A percentile compares a stretch with the other conserved stretches of the same genome.
Conservation (phyloP, 495 filamentous ascomycete genomes). For the Neurospora africana region DNA sequence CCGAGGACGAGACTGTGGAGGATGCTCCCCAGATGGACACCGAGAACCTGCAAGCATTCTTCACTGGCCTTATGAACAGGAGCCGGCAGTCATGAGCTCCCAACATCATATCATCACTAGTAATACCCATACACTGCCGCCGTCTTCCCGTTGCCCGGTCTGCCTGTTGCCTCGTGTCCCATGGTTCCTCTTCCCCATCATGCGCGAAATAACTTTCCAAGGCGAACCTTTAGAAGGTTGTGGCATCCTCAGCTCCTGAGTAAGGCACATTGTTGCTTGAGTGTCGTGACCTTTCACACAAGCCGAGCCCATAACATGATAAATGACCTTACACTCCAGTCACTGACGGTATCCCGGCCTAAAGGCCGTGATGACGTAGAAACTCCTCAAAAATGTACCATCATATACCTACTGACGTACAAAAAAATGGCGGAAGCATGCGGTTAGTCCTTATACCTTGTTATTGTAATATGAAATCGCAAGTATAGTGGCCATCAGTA, state of each 20-base stretch:
- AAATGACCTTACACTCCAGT: neutral
- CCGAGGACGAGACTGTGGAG: constrained; percentile 23
- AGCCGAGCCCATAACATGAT: neutral
- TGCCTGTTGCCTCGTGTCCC: neutral
- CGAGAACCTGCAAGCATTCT: constrained; percentile 39
- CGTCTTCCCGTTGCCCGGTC: neutral
- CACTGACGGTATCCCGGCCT: neutral
- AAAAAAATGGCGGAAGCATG: neutral
- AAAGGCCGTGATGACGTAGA: neutral
- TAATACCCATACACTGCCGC: neutral
- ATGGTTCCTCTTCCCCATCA: neutral
- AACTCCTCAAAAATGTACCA: neutral
- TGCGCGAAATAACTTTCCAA: neutral
- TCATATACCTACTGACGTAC: neutral
- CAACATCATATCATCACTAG: neutral
- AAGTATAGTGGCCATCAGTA: neutral
- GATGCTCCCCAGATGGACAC: constrained; percentile 31
- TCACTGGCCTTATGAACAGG: constrained; percentile 37
- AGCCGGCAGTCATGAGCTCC: constrained; percentile 1
- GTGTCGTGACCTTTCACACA: neutral
- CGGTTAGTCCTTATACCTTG: neutral
- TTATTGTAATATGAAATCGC: neutral
- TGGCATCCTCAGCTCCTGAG: neutral
- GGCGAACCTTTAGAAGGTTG: neutral
- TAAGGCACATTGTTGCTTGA: neutral